Percentiles rank a stretch among this genome's conserved stretches.
These are phyloP conservation scores for Alternaria atra DNA, from an alignment of 2,329 filamentous ascomycete genomes.

Conservation along the genomic window DNA sequence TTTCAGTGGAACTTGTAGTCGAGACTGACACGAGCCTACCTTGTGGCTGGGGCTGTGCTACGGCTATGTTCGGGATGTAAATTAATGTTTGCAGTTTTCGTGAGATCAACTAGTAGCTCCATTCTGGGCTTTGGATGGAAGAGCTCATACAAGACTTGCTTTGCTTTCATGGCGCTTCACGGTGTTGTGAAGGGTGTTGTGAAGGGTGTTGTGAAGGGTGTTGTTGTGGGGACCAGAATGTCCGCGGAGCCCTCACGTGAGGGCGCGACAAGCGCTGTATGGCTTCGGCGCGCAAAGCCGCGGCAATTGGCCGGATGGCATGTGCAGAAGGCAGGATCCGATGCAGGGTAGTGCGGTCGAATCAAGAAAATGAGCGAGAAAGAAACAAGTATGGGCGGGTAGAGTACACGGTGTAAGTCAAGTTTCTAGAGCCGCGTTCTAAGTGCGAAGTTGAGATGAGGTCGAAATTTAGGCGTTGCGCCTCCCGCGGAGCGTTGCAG, in stretches of 20 bases:
- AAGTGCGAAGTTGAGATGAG: conserved; percentile 4
- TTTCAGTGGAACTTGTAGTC: no score
- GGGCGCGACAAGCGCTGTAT: conserved; percentile 12
- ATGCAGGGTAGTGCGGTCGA: not conserved
- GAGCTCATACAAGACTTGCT: no score
- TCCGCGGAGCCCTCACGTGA: conserved; percentile 11
- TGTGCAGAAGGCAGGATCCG: not conserved
- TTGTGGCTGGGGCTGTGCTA: no score
- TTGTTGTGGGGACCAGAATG: not conserved
- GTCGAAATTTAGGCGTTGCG: conserved; percentile 3
- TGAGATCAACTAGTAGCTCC: no score
- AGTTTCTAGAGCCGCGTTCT: not conserved
- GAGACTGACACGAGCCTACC: no score
- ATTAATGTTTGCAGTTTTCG: no score
- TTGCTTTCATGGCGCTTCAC: no score
- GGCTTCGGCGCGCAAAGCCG: conserved; percentile 11
- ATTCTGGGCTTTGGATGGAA: no score
- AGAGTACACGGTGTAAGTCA: not conserved
- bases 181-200: no score
- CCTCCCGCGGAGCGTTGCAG: conserved; percentile 10
- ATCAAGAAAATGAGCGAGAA: not conserved
- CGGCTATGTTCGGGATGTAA: no score
- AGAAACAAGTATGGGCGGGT: not conserved
- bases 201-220: no score
- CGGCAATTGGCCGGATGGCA: not conserved